A percentile compares a stretch with the other conserved stretches of the same genome.
Conservation (phyloP, 768 basidiomycete genomes). For the Thelephora aurantiotincta region DNA sequence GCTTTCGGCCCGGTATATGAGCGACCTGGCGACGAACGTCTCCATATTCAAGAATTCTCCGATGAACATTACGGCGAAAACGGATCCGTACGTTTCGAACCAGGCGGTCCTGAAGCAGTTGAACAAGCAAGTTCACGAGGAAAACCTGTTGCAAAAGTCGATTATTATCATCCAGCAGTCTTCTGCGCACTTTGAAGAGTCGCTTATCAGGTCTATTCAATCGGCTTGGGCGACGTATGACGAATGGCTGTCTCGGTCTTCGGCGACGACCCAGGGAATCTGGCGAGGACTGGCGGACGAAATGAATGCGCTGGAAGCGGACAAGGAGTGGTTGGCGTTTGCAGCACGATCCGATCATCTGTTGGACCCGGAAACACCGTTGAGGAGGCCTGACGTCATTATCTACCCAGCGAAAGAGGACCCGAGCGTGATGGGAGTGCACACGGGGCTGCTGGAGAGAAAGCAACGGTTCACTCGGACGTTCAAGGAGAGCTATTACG, state of each 20-base stretch:
- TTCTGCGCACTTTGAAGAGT: conserved; percentile 92
- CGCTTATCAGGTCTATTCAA: conserved; percentile 88
- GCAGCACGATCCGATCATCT: conserved; percentile 88
- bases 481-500: conserved; percentile 78
- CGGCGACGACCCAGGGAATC: conserved; percentile 54
- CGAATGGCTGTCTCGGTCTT: conserved; percentile 83
- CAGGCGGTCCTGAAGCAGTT: conserved; percentile 65
- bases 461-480: conserved; percentile 89
- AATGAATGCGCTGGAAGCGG: conserved; percentile 71
- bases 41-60: conserved; percentile 94
- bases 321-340: conserved; percentile 93
- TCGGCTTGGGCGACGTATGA: conserved; percentile 96
- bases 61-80: conserved; percentile 63
- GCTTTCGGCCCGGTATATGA: conserved; percentile 68
- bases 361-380: conserved; percentile 90
- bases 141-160: conserved; percentile 94
- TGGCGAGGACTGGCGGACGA: conserved; percentile 56
- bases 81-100: conserved; percentile 77
- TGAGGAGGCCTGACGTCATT: conserved; percentile 65
- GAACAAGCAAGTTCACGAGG: conserved; percentile 87
- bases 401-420: conserved; percentile 88
- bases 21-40: conserved; percentile 77
- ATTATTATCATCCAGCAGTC: conserved; percentile 98
- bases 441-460: conserved; percentile 82
- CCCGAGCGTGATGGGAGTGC: conserved; percentile 70